Evolutionary conservation across 495 filamentous ascomycete species (phyloP).

Genomic region (Neurospora sp.): DNA sequence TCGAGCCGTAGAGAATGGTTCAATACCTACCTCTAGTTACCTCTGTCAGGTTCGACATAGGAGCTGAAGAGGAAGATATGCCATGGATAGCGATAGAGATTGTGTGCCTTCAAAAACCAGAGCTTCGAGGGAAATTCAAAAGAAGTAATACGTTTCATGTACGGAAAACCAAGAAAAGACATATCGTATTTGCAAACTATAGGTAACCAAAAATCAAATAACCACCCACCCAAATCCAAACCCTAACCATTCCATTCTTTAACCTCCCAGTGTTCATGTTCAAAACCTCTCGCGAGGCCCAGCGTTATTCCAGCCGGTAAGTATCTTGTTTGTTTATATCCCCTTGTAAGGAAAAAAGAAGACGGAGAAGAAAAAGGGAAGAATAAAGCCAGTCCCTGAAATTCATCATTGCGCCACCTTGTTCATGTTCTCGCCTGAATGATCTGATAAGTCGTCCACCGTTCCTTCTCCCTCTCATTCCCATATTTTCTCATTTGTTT

Average conservation of each 20-base stretch:
- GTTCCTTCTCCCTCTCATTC: no score
- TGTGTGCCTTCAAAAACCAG: no score
- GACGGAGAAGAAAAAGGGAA: neutral
- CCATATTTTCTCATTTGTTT: no score
- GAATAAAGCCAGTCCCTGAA: neutral
- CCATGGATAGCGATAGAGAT: no score
- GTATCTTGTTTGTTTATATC: neutral
- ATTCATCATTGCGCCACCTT: neutral
- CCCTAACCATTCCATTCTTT: neutral
- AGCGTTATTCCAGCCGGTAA: neutral
- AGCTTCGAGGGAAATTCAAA: no score
- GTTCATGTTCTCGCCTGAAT: no score
- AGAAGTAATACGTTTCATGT: no score
- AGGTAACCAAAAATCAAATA: neutral
- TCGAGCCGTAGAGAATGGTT: no score
- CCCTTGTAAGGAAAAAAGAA: neutral
- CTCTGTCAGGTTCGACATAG: no score
- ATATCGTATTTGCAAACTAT: neutral
- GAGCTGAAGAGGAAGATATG: no score
- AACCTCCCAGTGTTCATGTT: neutral
- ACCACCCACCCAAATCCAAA: neutral
- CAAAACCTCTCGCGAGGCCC: neutral
- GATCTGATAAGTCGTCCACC: no score
- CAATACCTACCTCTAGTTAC: no score
- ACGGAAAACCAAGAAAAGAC: neutral